phyloP scores from a whole-genome alignment of 495 filamentous ascomycete species.

The Neurospora tetraspora region DNA sequence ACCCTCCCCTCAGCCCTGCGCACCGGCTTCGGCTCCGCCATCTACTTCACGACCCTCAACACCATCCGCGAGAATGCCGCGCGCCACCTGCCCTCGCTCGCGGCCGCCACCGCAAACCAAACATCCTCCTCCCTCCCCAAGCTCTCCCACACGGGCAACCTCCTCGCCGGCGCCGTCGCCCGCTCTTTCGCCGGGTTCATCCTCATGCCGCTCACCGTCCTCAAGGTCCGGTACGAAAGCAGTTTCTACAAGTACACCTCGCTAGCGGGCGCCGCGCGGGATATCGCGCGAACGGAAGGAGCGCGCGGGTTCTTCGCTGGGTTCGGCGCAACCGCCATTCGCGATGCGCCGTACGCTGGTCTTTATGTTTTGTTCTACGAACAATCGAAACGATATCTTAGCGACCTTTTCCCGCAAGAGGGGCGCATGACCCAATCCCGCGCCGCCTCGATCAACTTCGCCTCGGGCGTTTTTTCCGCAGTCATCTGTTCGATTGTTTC shows the following conservation, averaged over 20 bases:
- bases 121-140: constrained; percentile 70
- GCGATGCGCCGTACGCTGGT: constrained; percentile 92
- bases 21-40: constrained; percentile 82
- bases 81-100: constrained; percentile 27
- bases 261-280: constrained; percentile 56
- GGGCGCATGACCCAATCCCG: constrained; percentile 24
- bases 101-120: constrained; percentile 24
- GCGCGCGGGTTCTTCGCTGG: constrained; percentile 82
- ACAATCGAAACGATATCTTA: constrained; percentile 63
- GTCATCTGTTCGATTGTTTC: constrained; percentile 71
- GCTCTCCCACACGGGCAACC: constrained; percentile 75
- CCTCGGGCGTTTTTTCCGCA: constrained; percentile 64
- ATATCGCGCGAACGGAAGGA: constrained; percentile 68
- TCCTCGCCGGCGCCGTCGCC: constrained; percentile 73
- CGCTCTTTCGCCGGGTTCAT: constrained; percentile 77
- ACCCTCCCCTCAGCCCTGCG: constrained; percentile 85
- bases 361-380: constrained; percentile 95
- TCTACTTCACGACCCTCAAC: constrained; percentile 91
- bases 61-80: constrained; percentile 63
- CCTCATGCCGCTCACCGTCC: constrained; percentile 92
- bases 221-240: constrained; percentile 94
- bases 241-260: constrained; percentile 77
- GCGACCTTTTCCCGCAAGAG: constrained; percentile 17
- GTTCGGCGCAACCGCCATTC: constrained; percentile 84
- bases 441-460: constrained; percentile 74